Evolutionary conservation across 306 rosid species (phyloP).

Genomic region (Vigna hirtella): DNA sequence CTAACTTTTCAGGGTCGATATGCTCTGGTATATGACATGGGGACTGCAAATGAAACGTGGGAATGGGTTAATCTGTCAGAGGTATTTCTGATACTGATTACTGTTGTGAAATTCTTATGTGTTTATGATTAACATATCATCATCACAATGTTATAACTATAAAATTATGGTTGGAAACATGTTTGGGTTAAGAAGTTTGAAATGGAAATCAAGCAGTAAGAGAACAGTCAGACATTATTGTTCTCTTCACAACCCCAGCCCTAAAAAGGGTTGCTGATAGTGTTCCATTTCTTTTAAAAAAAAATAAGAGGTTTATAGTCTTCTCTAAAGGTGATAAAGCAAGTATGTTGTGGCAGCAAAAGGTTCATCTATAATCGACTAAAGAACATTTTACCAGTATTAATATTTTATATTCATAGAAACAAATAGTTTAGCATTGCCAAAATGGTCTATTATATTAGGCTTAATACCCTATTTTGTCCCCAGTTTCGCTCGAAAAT

Average conservation of each 20-base stretch:
- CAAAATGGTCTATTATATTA: not conserved
- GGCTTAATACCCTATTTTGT: no score
- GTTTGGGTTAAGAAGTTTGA: not conserved
- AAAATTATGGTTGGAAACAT: not conserved
- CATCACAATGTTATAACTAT: not conserved
- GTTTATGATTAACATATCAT: not conserved
- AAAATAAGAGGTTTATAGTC: not conserved
- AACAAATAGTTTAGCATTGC: not conserved
- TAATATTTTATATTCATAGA: slow-evolving; percentile 25
- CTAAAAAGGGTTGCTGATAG: not conserved
- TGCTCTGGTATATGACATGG: slow-evolving; percentile 81
- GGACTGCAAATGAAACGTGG: slow-evolving; percentile 75
- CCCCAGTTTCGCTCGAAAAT: no score
- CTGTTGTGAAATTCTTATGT: slow-evolving; percentile 11
- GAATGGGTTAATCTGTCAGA: slow-evolving; percentile 95
- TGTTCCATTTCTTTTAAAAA: not conserved
- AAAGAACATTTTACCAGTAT: not conserved
- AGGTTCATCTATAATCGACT: not conserved
- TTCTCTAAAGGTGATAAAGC: not conserved
- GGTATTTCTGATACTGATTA: slow-evolving; percentile 57
- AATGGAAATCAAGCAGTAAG: not conserved
- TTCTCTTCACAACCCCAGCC: slow-evolving; percentile 1
- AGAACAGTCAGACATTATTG: slow-evolving; percentile 9
- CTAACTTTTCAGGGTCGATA: slow-evolving; percentile 77
- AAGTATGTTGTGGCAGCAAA: slow-evolving; percentile 5